These are phyloP conservation scores for Astragalus membranaceus DNA, from an alignment of 306 rosid species.

Conservation along the genomic window DNA sequence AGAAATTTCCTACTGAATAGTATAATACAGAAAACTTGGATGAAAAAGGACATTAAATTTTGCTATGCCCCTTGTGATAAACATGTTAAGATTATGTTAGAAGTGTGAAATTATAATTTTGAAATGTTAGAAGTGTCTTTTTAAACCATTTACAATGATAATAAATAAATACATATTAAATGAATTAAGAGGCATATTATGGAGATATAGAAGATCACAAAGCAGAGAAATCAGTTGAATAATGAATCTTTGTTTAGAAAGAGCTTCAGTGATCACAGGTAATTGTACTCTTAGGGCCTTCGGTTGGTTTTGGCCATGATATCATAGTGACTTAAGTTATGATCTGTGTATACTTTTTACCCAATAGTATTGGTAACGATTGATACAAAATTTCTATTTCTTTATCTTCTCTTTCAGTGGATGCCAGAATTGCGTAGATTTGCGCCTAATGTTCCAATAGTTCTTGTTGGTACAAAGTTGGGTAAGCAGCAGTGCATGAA, in stretches of 20 bases:
- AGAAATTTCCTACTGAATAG: too few relatives aligned
- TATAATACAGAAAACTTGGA: not conserved
- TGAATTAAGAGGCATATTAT: not conserved
- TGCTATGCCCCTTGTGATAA: not conserved
- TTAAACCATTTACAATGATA: not conserved
- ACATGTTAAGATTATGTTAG: not conserved
- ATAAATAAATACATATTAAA: not conserved
- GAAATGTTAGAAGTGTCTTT: not conserved
- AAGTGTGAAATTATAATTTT: not conserved
- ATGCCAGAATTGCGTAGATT: constrained; percentile 96
- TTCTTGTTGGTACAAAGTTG: constrained; percentile 95
- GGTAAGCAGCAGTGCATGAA: constrained; percentile 35
- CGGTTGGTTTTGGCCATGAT: too few relatives aligned
- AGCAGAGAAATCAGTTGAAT: constrained; percentile 7
- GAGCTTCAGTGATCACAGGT: not conserved
- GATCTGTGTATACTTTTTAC: constrained; percentile 4
- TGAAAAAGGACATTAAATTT: not conserved
- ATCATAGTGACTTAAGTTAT: not conserved
- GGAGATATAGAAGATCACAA: not conserved
- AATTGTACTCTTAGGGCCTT: not conserved
- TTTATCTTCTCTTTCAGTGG: constrained; percentile 54
- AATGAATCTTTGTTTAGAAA: constrained; percentile 1
- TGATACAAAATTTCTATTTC: not conserved
- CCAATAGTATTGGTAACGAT: not conserved
- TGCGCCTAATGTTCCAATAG: constrained; percentile 91